Conservation (phyloP, 805 yeast genomes). For the Lipomyces yamanashiensis region DNA sequence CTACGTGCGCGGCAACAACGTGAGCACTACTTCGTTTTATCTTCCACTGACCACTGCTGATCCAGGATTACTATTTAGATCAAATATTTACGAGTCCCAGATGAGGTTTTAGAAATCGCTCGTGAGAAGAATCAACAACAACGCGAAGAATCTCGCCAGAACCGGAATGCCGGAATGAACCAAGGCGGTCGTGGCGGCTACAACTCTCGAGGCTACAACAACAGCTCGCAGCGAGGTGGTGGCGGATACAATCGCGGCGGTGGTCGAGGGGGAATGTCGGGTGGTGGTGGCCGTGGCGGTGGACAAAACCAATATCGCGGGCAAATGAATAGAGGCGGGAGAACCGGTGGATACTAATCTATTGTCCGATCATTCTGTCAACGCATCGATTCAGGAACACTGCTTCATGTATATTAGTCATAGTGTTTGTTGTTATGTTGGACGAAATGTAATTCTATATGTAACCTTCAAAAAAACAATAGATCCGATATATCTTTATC, state of each 20-base stretch:
- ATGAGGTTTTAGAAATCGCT: constrained; percentile 47
- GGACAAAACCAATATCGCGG: constrained; percentile 15
- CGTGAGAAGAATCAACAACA: constrained; percentile 46
- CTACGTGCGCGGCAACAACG: constrained; percentile 84
- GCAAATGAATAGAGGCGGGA: constrained; percentile 5
- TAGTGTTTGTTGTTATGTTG: no score
- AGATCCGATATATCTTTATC: no score
- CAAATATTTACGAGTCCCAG: constrained; percentile 51
- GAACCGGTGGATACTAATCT: constrained; percentile 1
- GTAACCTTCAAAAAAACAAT: no score
- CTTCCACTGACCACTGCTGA: constrained; percentile 4
- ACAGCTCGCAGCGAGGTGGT: constrained; percentile 20
- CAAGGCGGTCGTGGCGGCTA: constrained; percentile 36
- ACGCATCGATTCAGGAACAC: no score
- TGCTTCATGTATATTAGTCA: neutral
- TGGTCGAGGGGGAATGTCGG: constrained; percentile 17
- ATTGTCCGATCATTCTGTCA: neutral
- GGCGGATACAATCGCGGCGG: constrained; percentile 21
- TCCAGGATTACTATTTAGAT: constrained; percentile 40
- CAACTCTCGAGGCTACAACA: constrained; percentile 25
- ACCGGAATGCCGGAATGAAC: constrained; percentile 22
- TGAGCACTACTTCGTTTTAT: constrained; percentile 43
- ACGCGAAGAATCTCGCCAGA: constrained; percentile 44
- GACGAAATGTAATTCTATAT: no score
- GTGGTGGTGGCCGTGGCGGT: constrained; percentile 28